These are phyloP conservation scores for Sugiyamaella smithiae DNA, from an alignment of 805 yeast species.

Conservation along the genomic window DNA sequence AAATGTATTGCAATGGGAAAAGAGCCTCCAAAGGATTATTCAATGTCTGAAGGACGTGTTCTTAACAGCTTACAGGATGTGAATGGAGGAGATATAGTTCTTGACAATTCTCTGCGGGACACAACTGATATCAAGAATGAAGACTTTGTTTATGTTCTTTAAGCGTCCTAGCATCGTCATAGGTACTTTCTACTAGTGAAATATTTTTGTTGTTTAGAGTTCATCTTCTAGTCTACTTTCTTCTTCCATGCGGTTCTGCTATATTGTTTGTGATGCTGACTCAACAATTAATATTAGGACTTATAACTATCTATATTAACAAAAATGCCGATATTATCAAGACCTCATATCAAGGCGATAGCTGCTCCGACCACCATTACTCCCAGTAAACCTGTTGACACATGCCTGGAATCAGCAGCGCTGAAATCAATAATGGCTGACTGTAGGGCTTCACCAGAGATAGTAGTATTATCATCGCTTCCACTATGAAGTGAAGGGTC, in stretches of 20 bases:
- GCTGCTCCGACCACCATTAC: neutral
- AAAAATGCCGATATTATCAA: no score
- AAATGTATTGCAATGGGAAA: conserved; percentile 18
- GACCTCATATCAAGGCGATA: no score
- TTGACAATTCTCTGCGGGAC: conserved; percentile 16
- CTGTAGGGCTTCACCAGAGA: neutral
- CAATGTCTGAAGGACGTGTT: conserved; percentile 7
- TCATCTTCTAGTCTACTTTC: no score
- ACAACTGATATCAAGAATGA: conserved; percentile 17
- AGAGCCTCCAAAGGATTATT: conserved; percentile 12
- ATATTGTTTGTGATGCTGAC: no score
- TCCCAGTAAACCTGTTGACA: neutral
- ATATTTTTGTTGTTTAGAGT: no score
- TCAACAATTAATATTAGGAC: no score
- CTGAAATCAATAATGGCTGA: neutral
- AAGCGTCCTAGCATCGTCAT: no score
- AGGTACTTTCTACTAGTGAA: no score
- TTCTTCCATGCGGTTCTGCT: no score
- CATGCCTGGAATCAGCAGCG: no score
- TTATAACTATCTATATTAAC: no score
- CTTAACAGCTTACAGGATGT: neutral
- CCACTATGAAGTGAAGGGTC: conserved; percentile 2
- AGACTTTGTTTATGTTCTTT: conserved; percentile 25
- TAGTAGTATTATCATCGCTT: neutral
- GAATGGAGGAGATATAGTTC: neutral